A percentile compares a stretch with the other conserved stretches of the same genome.
These are phyloP conservation scores for Limnanthes douglasii DNA, from an alignment of 345 rosid genomes.

Conservation along the genomic window DNA sequence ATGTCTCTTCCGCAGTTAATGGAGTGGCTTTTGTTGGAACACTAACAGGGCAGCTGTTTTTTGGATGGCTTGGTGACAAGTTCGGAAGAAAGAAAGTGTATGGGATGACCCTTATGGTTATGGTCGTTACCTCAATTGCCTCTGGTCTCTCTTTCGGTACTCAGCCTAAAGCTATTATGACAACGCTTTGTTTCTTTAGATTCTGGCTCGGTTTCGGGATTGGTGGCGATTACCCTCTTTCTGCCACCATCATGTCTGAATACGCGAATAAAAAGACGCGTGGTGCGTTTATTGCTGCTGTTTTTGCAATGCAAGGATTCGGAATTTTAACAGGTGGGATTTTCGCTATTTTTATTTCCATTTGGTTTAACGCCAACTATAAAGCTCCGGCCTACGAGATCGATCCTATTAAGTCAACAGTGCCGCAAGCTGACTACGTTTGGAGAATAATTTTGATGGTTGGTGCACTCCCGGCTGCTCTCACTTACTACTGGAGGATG, in stretches of 20 bases:
- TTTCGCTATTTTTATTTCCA: conserved; percentile 7
- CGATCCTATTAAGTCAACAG: background rate
- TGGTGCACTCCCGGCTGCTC: conserved; percentile 18
- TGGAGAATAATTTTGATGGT: conserved; percentile 30
- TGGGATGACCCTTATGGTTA: conserved; percentile 11
- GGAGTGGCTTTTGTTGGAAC: conserved; percentile 39
- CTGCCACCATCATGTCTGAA: conserved; percentile 17
- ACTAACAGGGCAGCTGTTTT: conserved; percentile 13
- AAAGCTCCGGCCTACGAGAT: conserved; percentile 1
- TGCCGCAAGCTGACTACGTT: conserved; percentile 17
- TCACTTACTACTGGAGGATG: conserved; percentile 27
- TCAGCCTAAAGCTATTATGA: conserved; percentile 1
- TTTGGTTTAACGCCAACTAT: conserved; percentile 8
- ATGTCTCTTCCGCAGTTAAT: conserved; percentile 24
- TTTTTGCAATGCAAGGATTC: conserved; percentile 15
- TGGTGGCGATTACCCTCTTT: conserved; percentile 13
- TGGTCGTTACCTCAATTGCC: conserved; percentile 11
- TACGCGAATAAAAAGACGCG: conserved; percentile 14
- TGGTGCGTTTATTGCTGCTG: conserved; percentile 9
- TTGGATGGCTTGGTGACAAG: conserved; percentile 19
- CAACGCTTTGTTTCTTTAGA: conserved; percentile 18
- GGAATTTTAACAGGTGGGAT: conserved; percentile 14
- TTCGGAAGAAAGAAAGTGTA: conserved; percentile 13
- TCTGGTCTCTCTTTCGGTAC: conserved; percentile 13
- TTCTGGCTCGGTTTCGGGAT: conserved; percentile 18